Evolutionary conservation across 306 rosid genomes (phyloP), one percentile per base, ranked within the genome.

Genomic region (Abrus pulchellus): DNA sequence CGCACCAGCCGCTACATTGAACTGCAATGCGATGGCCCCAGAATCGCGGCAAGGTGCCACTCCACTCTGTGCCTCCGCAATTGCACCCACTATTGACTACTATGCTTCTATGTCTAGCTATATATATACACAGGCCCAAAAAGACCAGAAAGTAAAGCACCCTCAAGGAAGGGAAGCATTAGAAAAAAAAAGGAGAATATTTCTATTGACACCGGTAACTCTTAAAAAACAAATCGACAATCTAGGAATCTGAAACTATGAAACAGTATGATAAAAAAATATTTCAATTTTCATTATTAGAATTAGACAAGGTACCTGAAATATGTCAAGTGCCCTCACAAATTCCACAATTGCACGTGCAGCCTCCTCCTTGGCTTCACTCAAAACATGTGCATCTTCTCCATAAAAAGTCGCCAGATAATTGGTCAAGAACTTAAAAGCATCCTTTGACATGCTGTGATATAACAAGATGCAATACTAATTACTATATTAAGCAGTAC

Each of bases 331-430:
- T 8, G 89, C 86, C 91, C 83, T 96, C 69, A 96, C 94, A 87
- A 93, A 96, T 34, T 93, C 98, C 47, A 93, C 87, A 83, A 96
- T 82, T 30, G 98, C 90, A 76, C 65, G 91, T 12, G 89, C 93
- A 81, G 98, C 98, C 83, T 89, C 98, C 84, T 93, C 98, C 87
- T 92, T 96, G 28, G 98, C 97, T 86, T 92, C 93, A 76, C 76
- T 76, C 85, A 96, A 83, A 52, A 74, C 85, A 65, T 85, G 10
- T 27, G 85, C 88, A 62, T 96, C 99, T 84, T 96, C 97, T 75
- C 86, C 93, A 33, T 86, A 71, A 88, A 93, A 96, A 5, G 97
- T 90, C 2, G 78, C 91, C 86, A 96, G 86, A 83, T 93, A 96
- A 83, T 78, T 90, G 81, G 89, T 90, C 79, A 90, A 83, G 84